Conservation (phyloP, 352 stramenopile genomes). For the Phytopythium litorale region DNA sequence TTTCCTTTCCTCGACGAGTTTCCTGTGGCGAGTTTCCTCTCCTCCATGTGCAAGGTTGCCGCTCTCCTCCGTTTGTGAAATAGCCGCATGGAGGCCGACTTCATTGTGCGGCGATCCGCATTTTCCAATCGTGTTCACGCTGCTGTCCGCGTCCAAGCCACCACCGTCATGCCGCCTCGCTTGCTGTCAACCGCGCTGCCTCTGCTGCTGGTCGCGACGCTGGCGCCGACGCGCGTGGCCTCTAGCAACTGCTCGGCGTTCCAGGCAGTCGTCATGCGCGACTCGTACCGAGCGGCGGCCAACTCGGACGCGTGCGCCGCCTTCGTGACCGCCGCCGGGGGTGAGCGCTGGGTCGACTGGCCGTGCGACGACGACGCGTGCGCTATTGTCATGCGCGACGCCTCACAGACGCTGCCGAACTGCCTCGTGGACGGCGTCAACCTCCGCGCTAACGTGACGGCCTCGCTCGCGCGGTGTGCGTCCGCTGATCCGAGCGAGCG, state of each 20-base stretch:
- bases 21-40: too few species aligned
- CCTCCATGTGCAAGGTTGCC: too few species aligned
- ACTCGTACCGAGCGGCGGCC: background rate
- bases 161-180: background rate
- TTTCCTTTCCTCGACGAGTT: too few species aligned
- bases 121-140: background rate
- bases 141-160: background rate
- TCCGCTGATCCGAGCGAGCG: background rate
- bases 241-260: background rate
- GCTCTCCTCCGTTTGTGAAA: too few species aligned
- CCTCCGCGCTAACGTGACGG: background rate
- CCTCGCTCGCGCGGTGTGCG: background rate
- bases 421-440: background rate
- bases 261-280: background rate
- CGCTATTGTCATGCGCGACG: background rate
- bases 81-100: too few species aligned
- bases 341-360: background rate
- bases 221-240: background rate
- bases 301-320: background rate
- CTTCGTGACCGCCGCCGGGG: background rate
- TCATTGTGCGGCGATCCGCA: too few species aligned
- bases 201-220: background rate
- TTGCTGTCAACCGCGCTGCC: background rate
- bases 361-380: background rate
- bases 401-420: background rate